Evolutionary conservation across 768 basidiomycete genomes (phyloP).

Genomic region (Pseudohyphozyma bogoriensis): DNA sequence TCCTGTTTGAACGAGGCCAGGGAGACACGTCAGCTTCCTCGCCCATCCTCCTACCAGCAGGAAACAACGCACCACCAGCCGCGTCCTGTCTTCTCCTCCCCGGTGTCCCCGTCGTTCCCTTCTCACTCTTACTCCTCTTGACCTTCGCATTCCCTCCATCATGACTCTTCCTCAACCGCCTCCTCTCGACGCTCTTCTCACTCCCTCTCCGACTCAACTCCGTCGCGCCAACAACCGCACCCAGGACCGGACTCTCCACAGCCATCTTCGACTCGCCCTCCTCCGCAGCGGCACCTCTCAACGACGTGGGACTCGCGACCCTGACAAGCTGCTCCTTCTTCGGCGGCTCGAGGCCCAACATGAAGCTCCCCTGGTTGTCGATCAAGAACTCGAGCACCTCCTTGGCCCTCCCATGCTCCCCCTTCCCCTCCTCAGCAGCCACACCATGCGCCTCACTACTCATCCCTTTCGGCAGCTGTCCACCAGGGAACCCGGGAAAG

Average conservation of each 20-base stretch:
- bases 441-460: not conserved
- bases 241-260: not conserved
- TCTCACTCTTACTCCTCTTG: conserved; percentile 28
- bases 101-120: too few species aligned
- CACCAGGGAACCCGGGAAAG: conserved; percentile 26
- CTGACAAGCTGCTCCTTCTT: conserved; percentile 19
- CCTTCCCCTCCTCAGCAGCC: conserved; percentile 49
- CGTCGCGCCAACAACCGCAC: not conserved
- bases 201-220: conserved; percentile 16
- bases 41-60: too few species aligned
- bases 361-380: conserved; percentile 90
- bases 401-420: conserved; percentile 79
- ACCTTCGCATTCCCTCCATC: conserved; percentile 20
- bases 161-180: conserved; percentile 21
- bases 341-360: conserved; percentile 66
- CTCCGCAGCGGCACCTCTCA: too few species aligned
- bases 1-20: too few species aligned
- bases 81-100: too few species aligned
- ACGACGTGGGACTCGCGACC: too few species aligned
- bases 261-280: too few species aligned
- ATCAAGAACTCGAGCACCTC: conserved; percentile 89
- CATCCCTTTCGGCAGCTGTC: conserved; percentile 2
- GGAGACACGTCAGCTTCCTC: too few species aligned
- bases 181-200: conserved; percentile 28
- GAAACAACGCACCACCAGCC: too few species aligned